A percentile compares a stretch with the other conserved stretches of the same genome.
These are phyloP conservation scores for Tetracladium setigerum DNA, from an alignment of 495 filamentous ascomycete genomes.

Conservation along the genomic window DNA sequence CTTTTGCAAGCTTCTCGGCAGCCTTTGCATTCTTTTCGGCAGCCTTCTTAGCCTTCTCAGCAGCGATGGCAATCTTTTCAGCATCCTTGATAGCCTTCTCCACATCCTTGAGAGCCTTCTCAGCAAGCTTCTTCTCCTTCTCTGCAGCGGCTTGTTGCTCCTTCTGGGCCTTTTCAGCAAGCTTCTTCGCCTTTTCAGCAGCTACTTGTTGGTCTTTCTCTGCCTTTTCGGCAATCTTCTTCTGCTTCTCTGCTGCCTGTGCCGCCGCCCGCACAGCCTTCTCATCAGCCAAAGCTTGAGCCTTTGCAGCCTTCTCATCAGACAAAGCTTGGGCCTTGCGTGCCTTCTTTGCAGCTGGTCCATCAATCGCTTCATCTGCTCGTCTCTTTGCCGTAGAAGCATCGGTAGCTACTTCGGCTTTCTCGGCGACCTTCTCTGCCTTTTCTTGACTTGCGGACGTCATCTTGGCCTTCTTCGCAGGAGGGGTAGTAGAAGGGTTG, in stretches of 20 bases:
- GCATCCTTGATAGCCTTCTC: constrained; percentile 37
- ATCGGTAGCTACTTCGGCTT: constrained; percentile 22
- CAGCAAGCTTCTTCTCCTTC: constrained; percentile 35
- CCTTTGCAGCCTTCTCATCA: too few relatives aligned
- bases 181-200: constrained; percentile 10
- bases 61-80: constrained; percentile 32
- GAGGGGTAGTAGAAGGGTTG: constrained; percentile 3
- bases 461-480: constrained; percentile 40
- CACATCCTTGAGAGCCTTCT: constrained; percentile 39
- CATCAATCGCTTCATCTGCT: too few relatives aligned
- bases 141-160: constrained; percentile 12
- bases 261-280: too few relatives aligned
- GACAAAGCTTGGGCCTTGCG: too few relatives aligned
- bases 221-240: constrained; percentile 28
- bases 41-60: constrained; percentile 19
- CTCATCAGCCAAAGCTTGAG: too few relatives aligned
- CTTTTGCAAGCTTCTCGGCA: constrained; percentile 44
- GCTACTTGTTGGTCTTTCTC: constrained; percentile 35
- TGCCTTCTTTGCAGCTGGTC: too few relatives aligned
- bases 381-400: too few relatives aligned
- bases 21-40: constrained; percentile 26
- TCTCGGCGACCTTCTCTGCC: constrained; percentile 26
- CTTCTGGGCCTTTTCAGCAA: constrained; percentile 9
- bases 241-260: constrained; percentile 32
- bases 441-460: constrained; percentile 34